These are phyloP conservation scores for Gremmenia infestans DNA, from an alignment of 2,329 filamentous ascomycete species.

Conservation along the genomic window DNA sequence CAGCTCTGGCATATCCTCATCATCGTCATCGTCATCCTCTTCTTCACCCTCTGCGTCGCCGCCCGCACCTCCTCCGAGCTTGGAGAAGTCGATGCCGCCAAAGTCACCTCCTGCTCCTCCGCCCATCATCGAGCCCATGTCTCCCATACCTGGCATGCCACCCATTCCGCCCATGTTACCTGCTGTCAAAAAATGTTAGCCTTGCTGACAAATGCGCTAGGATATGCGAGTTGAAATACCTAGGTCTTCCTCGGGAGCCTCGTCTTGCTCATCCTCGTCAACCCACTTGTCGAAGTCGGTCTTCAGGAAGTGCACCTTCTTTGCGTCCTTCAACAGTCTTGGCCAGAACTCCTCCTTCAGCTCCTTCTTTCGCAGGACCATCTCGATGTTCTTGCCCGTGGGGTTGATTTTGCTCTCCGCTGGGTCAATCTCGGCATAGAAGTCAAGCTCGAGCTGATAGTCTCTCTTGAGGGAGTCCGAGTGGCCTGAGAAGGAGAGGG, in stretches of 20 bases:
- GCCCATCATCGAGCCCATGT: slow-evolving; percentile 34
- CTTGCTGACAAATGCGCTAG: background rate
- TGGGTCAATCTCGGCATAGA: slow-evolving; percentile 87
- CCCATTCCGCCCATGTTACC: slow-evolving; percentile 59
- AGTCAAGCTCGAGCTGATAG: slow-evolving; percentile 80
- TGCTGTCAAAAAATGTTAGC: slow-evolving; percentile 7
- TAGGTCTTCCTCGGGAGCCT: slow-evolving; percentile 75
- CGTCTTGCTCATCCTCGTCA: slow-evolving; percentile 77
- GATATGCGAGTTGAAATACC: slow-evolving; percentile 43
- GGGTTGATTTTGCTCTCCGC: slow-evolving; percentile 81
- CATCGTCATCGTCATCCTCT: slow-evolving; percentile 51
- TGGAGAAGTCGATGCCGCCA: slow-evolving; percentile 89
- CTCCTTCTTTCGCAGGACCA: slow-evolving; percentile 96
- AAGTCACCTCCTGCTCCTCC: slow-evolving; percentile 59
- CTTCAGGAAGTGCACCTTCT: slow-evolving; percentile 94
- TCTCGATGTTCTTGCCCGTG: slow-evolving; percentile 79
- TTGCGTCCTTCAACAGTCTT: slow-evolving; percentile 80
- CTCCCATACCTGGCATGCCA: slow-evolving; percentile 38
- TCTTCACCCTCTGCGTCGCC: slow-evolving; percentile 37
- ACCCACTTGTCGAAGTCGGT: slow-evolving; percentile 87
- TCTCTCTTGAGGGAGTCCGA: slow-evolving; percentile 79
- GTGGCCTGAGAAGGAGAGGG: slow-evolving; percentile 75
- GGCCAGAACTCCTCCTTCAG: slow-evolving; percentile 94
- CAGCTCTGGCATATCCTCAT: slow-evolving; percentile 82
- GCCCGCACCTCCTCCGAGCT: slow-evolving; percentile 58